Conservation (phyloP, 1,284 basidiomycete genomes). For the Trichosporon coremiiforme region DNA sequence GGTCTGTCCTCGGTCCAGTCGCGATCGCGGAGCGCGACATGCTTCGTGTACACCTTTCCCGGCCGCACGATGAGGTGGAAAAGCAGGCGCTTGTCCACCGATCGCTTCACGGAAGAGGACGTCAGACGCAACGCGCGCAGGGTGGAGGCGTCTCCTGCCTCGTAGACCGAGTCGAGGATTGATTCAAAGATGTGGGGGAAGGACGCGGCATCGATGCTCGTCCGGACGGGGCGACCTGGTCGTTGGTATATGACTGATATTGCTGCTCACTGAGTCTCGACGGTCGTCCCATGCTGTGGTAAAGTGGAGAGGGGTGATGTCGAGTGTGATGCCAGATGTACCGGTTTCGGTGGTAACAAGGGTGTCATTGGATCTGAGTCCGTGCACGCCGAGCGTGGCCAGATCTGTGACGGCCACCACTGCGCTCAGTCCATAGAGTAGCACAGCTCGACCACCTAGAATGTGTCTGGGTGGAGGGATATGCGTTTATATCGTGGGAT, state of each 20-base stretch:
- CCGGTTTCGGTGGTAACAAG: background rate
- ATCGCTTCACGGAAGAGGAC: background rate
- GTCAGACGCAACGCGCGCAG: background rate
- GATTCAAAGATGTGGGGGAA: background rate
- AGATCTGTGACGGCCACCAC: too few relatives aligned
- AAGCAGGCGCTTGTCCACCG: background rate
- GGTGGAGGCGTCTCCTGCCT: background rate
- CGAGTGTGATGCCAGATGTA: too few relatives aligned
- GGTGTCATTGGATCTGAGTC: background rate
- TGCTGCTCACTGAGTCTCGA: background rate
- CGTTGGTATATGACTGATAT: background rate
- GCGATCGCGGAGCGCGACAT: background rate
- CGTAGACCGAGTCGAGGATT: background rate
- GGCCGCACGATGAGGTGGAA: background rate
- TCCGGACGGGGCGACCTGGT: background rate
- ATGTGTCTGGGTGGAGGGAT: too few relatives aligned
- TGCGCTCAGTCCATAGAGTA: too few relatives aligned
- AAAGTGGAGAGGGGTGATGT: background rate
- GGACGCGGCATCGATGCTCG: background rate
- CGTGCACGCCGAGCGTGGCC: background rate
- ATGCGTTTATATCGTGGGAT: background rate
- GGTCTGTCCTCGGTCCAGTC: background rate
- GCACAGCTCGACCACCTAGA: too few relatives aligned
- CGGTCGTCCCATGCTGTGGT: background rate
- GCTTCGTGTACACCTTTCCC: background rate